Evolutionary conservation across 805 yeast genomes (phyloP).

Genomic region (Nakazawaea laoshanensis): DNA sequence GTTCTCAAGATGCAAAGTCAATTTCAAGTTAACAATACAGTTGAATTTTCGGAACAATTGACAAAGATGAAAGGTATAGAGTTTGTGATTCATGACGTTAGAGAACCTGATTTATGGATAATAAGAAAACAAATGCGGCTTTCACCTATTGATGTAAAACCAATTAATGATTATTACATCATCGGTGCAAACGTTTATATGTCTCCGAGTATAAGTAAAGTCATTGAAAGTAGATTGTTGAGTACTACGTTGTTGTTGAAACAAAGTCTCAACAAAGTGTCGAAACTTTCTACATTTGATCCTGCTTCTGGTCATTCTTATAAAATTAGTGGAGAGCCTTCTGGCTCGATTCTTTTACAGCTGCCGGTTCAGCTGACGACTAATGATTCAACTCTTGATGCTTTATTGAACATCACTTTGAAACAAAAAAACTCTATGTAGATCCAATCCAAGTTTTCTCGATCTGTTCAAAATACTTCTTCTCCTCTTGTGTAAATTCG

Average conservation of each 20-base stretch:
- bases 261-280: constrained; percentile 37
- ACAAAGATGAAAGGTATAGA: constrained; percentile 79
- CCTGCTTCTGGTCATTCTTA: constrained; percentile 56
- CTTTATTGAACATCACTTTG: constrained; percentile 9
- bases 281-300: constrained; percentile 42
- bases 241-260: constrained; percentile 36
- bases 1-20: constrained; percentile 93
- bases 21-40: constrained; percentile 45
- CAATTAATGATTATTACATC: constrained; percentile 74
- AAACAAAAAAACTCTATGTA: constrained; percentile 14
- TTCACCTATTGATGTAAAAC: constrained; percentile 38
- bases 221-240: constrained; percentile 63
- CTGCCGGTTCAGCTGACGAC: constrained; percentile 6
- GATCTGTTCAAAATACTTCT: constrained; percentile 28
- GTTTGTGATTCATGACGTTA: constrained; percentile 61
- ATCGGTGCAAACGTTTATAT: constrained; percentile 90
- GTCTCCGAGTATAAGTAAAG: constrained; percentile 71
- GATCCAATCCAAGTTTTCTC: constrained; percentile 48
- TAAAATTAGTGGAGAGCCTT: constrained; percentile 11
- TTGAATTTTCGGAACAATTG: constrained; percentile 29
- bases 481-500: constrained; percentile 20
- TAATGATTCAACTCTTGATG: constrained; percentile 9
- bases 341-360: constrained; percentile 1
- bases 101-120: constrained; percentile 93
- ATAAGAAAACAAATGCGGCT: constrained; percentile 72